A percentile compares a stretch with the other conserved stretches of the same genome.
Conservation (phyloP, 768 basidiomycete species). For the Boletus pseudopeckii region DNA sequence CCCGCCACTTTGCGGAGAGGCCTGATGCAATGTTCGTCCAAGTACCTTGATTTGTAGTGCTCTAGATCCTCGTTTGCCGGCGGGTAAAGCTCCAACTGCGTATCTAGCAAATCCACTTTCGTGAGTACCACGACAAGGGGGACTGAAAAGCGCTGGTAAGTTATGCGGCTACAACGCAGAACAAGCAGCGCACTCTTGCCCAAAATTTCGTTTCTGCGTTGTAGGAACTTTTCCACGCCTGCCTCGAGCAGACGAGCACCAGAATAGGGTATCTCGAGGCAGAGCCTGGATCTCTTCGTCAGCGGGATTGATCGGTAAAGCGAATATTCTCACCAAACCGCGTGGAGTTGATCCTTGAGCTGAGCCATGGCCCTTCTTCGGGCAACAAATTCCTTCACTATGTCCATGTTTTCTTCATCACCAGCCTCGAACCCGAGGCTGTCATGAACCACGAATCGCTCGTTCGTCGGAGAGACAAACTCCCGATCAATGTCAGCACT, state of each 20-base stretch:
- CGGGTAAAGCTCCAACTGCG: slow-evolving; percentile 1
- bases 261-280: slow-evolving; percentile 11
- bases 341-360: slow-evolving; percentile 10
- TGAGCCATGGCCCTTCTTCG: slow-evolving; percentile 1
- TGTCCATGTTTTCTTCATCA: slow-evolving; percentile 4
- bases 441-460: slow-evolving; percentile 16
- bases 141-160: background rate
- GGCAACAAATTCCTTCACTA: slow-evolving; percentile 1
- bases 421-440: slow-evolving; percentile 17
- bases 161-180: background rate
- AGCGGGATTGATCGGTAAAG: background rate
- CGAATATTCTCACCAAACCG: slow-evolving; percentile 7
- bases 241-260: slow-evolving; percentile 16
- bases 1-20: slow-evolving; percentile 4
- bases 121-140: slow-evolving; percentile 18
- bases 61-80: background rate
- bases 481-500: slow-evolving; percentile 9
- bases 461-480: slow-evolving; percentile 12
- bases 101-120: slow-evolving; percentile 10
- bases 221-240: slow-evolving; percentile 11
- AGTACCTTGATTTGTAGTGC: background rate
- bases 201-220: slow-evolving; percentile 1
- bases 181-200: slow-evolving; percentile 3
- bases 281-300: slow-evolving; percentile 8
- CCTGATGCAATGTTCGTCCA: background rate